These are phyloP conservation scores for Protomyces lactucae-debilis DNA, from an alignment of 1,139 yeast genomes.

Conservation along the genomic window DNA sequence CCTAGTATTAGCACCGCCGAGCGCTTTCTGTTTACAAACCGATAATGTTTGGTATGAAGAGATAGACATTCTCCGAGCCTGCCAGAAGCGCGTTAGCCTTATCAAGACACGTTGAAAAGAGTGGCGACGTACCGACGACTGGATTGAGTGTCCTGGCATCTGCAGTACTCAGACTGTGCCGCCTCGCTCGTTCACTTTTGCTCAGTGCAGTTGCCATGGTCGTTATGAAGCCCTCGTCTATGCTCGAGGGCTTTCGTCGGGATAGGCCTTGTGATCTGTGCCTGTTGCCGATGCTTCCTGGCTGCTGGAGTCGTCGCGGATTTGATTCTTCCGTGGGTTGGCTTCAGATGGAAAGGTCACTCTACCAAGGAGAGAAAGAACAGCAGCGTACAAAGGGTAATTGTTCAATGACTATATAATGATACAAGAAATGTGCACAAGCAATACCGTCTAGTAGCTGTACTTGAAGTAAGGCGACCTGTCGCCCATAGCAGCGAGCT, in stretches of 20 bases:
- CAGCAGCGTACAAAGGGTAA: neutral
- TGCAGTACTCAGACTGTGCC: neutral
- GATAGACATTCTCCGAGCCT: conserved; percentile 49
- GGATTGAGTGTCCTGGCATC: neutral
- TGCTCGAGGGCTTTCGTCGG: no score
- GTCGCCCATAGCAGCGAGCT: conserved; percentile 25
- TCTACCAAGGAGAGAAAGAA: neutral
- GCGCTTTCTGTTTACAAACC: conserved; percentile 43
- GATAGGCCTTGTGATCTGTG: no score
- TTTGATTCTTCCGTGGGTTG: no score
- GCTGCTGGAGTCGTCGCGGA: no score
- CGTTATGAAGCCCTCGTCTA: no score
- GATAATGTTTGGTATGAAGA: conserved; percentile 83
- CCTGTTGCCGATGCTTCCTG: no score
- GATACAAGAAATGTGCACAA: neutral
- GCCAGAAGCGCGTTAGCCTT: neutral
- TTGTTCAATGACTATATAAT: neutral
- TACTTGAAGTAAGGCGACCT: conserved; percentile 24
- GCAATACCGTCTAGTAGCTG: neutral
- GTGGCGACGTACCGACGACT: neutral
- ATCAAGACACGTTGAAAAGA: neutral
- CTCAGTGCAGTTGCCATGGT: neutral
- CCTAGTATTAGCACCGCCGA: conserved; percentile 3
- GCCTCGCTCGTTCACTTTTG: neutral
- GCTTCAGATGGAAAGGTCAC: no score